Conservation (phyloP, 768 basidiomycete genomes). For the Tulasnella calospora region DNA sequence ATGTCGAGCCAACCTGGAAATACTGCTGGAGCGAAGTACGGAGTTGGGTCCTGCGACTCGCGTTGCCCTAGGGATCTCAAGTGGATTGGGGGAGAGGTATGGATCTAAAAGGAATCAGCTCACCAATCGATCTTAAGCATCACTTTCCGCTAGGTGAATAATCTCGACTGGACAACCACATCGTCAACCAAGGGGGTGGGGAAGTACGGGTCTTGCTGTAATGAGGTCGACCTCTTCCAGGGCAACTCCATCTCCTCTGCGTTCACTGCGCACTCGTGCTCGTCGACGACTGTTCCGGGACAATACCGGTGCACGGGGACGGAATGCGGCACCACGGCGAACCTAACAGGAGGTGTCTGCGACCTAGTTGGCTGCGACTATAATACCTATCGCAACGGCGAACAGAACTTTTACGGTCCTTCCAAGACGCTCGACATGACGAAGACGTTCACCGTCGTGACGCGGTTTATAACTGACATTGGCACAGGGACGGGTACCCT, state of each 20-base stretch:
- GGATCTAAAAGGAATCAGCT: background rate
- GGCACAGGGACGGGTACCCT: conserved; percentile 8
- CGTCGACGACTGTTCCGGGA: background rate
- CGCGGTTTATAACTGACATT: conserved; percentile 9
- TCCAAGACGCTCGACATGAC: background rate
- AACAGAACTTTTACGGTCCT: conserved; percentile 18
- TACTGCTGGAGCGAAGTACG: background rate
- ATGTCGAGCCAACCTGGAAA: background rate
- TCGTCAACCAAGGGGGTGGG: background rate
- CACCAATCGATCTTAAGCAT: background rate
- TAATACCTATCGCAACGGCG: background rate
- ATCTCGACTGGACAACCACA: background rate
- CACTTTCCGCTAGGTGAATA: background rate
- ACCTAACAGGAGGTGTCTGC: conserved; percentile 1
- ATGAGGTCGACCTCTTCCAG: conserved; percentile 18
- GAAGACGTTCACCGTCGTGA: conserved; percentile 21
- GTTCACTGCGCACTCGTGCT: conserved; percentile 12
- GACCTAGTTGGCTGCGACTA: conserved; percentile 20
- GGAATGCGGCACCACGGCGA: background rate
- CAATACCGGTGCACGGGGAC: background rate
- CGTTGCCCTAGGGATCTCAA: background rate
- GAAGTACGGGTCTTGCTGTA: conserved; percentile 11
- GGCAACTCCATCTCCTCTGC: conserved; percentile 9
- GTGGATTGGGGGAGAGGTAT: conserved; percentile 14
- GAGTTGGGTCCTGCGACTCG: background rate